Evolutionary conservation across 345 rosid genomes (phyloP).

Genomic region (Ceriops decandra): DNA sequence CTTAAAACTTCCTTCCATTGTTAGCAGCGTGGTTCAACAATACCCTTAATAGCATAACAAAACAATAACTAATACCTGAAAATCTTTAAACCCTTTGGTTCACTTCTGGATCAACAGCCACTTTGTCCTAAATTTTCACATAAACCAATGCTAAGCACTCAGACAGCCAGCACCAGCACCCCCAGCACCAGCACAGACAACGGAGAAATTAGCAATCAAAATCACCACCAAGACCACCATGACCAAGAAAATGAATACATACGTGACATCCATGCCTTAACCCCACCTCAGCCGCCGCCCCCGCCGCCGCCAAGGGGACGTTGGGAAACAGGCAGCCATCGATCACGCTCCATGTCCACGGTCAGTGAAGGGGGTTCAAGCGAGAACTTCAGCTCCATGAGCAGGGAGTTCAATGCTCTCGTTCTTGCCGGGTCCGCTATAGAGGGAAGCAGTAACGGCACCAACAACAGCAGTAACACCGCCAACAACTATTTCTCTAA

Average conservation of each 20-base stretch:
- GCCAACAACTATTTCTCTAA: conserved; percentile 13
- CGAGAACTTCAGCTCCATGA: conserved; percentile 87
- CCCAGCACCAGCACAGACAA: conserved; percentile 21
- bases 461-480: conserved; percentile 19
- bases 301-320: conserved; percentile 30
- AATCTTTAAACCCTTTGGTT: neutral
- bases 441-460: conserved; percentile 26
- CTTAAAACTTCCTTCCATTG: too few relatives aligned
- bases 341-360: conserved; percentile 39
- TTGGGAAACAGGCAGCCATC: conserved; percentile 52
- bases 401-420: conserved; percentile 92
- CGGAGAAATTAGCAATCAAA: conserved; percentile 20
- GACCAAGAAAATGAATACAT: conserved; percentile 30
- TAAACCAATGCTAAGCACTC: conserved; percentile 24
- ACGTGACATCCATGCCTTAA: conserved; percentile 80
- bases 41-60: too few relatives aligned
- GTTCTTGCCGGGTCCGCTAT: conserved; percentile 75
- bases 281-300: conserved; percentile 49
- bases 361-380: conserved; percentile 45
- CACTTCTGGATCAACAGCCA: neutral
- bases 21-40: too few relatives aligned
- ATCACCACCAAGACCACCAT: neutral
- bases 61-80: too few relatives aligned
- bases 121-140: neutral
- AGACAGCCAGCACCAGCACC: conserved; percentile 12